Evolutionary conservation across 371 early-diverging fungal species (phyloP).

Genomic region (Sporodiniella umbellata): DNA sequence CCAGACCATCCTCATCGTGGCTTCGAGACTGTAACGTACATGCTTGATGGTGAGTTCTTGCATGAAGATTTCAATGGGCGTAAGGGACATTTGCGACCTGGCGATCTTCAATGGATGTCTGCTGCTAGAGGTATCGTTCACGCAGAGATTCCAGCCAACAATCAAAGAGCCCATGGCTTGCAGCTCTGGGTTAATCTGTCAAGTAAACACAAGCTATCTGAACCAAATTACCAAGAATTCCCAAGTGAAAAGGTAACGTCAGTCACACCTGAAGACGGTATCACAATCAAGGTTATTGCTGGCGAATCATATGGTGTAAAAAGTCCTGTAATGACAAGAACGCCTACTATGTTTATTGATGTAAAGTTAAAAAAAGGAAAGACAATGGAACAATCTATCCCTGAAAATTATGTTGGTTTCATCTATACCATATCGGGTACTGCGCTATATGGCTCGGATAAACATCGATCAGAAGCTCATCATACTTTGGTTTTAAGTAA

Average conservation of each 20-base stretch:
- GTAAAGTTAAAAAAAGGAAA: constrained; percentile 55
- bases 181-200: constrained; percentile 89
- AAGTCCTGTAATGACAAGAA: constrained; percentile 61
- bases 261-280: constrained; percentile 53
- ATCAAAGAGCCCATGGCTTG: constrained; percentile 57
- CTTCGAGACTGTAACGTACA: constrained; percentile 80
- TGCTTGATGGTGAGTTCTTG: constrained; percentile 68
- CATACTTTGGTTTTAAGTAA: constrained; percentile 53
- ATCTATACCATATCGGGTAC: constrained; percentile 65
- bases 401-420: constrained; percentile 60
- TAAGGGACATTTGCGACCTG: constrained; percentile 66
- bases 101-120: constrained; percentile 79
- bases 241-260: constrained; percentile 55
- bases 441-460: constrained; percentile 47
- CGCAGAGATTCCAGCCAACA: constrained; percentile 68
- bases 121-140: constrained; percentile 80
- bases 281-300: constrained; percentile 76
- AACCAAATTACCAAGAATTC: constrained; percentile 78
- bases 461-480: constrained; percentile 50
- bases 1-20: constrained; percentile 73
- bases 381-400: constrained; percentile 54
- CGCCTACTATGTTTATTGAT: constrained; percentile 75
- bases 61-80: constrained; percentile 86
- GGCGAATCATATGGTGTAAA: constrained; percentile 64
- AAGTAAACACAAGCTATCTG: constrained; percentile 71